A percentile compares a stretch with the other conserved stretches of the same genome.
Evolutionary conservation across 106 monocot genomes (phyloP).

Genomic region (Amphibolis antarctica): DNA sequence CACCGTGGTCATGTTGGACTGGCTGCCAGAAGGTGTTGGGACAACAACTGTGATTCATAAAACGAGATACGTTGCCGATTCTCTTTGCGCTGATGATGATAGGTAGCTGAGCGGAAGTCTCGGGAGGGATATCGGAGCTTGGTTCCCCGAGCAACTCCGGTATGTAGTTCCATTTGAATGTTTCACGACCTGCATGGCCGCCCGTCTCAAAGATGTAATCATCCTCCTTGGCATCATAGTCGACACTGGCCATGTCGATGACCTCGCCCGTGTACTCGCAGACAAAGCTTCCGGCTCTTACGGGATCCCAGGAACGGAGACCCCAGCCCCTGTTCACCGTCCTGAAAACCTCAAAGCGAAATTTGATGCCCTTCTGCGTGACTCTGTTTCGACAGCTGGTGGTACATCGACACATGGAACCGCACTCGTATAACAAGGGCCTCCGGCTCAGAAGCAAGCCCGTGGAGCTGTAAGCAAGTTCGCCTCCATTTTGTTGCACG

Average conservation of each 20-base stretch:
- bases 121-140: slow-evolving; percentile 14
- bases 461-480: slow-evolving; percentile 52
- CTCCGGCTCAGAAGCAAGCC: slow-evolving; percentile 54
- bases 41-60: slow-evolving; percentile 88
- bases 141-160: slow-evolving; percentile 69
- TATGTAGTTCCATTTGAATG: slow-evolving; percentile 66
- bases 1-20: slow-evolving; percentile 49
- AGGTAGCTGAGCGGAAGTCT: slow-evolving; percentile 27
- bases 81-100: slow-evolving; percentile 49
- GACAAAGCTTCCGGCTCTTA: slow-evolving; percentile 63
- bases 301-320: slow-evolving; percentile 68
- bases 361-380: slow-evolving; percentile 46
- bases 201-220: slow-evolving; percentile 49
- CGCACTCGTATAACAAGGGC: slow-evolving; percentile 54
- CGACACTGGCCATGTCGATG: slow-evolving; percentile 23
- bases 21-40: slow-evolving; percentile 83
- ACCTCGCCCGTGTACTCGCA: slow-evolving; percentile 73
- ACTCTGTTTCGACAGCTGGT: slow-evolving; percentile 46
- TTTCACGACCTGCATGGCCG: slow-evolving; percentile 30
- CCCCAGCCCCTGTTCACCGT: slow-evolving; percentile 69
- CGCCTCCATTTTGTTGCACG: slow-evolving; percentile 39
- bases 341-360: slow-evolving; percentile 72
- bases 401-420: slow-evolving; percentile 36
- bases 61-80: slow-evolving; percentile 63
- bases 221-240: slow-evolving; percentile 37